Evolutionary conservation across 306 rosid species (phyloP).

Genomic region (Lupinus albus): DNA sequence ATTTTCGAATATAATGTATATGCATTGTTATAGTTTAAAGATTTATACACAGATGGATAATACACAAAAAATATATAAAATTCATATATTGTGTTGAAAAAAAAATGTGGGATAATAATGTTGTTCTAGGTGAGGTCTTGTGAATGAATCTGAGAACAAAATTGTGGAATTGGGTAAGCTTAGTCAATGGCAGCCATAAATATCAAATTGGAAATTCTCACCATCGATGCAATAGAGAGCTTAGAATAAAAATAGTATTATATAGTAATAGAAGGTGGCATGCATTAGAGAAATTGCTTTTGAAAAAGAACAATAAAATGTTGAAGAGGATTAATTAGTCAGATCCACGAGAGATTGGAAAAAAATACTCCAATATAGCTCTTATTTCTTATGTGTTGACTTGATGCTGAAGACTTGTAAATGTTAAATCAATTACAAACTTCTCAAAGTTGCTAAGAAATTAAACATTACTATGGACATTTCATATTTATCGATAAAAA

Average conservation of each 20-base stretch:
- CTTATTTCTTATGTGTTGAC: slow-evolving; percentile 19
- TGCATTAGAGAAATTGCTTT: background rate
- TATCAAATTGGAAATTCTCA: slow-evolving; percentile 19
- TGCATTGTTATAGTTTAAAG: too few relatives aligned
- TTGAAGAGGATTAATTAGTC: slow-evolving; percentile 2
- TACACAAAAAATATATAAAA: too few relatives aligned
- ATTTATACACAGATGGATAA: too few relatives aligned
- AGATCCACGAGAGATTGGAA: background rate
- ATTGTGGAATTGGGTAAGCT: slow-evolving; percentile 30
- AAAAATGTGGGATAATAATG: slow-evolving; percentile 12
- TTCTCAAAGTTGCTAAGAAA: background rate
- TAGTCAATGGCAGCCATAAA: slow-evolving; percentile 40
- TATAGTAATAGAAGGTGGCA: background rate
- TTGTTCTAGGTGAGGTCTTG: slow-evolving; percentile 14
- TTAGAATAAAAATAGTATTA: background rate
- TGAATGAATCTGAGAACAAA: slow-evolving; percentile 17
- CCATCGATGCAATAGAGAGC: slow-evolving; percentile 9
- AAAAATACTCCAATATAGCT: background rate
- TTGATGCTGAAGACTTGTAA: background rate
- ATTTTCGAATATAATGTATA: too few relatives aligned
- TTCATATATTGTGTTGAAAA: too few relatives aligned
- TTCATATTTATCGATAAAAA: background rate
- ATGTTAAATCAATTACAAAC: background rate
- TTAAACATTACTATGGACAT: background rate
- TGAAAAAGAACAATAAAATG: slow-evolving; percentile 5